Evolutionary conservation across 129 eudicot species (phyloP).

Genomic region (Ambrosia trifida): DNA sequence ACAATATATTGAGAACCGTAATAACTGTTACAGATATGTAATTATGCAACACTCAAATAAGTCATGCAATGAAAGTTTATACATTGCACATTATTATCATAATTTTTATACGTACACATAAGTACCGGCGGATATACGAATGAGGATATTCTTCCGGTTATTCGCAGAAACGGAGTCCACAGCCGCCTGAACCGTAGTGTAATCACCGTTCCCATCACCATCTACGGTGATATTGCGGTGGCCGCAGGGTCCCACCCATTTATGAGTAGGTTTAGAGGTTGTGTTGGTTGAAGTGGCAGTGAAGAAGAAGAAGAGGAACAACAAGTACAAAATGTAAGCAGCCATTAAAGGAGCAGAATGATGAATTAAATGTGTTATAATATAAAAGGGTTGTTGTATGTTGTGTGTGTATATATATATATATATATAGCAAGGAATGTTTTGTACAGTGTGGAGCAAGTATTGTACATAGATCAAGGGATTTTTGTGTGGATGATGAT

Average conservation of each 20-base stretch:
- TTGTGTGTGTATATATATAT: not conserved
- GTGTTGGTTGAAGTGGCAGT: conserved; percentile 26
- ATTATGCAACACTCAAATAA: too few relatives aligned
- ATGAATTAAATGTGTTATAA: conserved; percentile 22
- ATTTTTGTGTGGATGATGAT: conserved; percentile 12
- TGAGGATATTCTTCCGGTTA: conserved; percentile 62
- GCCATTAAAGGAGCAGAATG: conserved; percentile 36
- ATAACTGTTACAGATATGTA: too few relatives aligned
- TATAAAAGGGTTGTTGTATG: not conserved
- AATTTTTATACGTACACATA: conserved; percentile 55
- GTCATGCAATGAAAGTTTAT: not conserved
- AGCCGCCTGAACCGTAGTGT: conserved; percentile 71
- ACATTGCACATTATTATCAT: not conserved
- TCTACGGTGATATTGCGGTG: conserved; percentile 70
- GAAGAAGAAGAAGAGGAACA: conserved; percentile 16
- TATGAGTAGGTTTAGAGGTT: conserved; percentile 44
- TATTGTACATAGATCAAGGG: conserved; percentile 24
- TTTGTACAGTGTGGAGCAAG: conserved; percentile 17
- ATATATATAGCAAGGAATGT: conserved; percentile 26
- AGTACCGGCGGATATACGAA: conserved; percentile 63
- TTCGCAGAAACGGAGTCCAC: conserved; percentile 64
- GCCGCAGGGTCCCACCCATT: conserved; percentile 87
- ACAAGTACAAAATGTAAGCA: conserved; percentile 22
- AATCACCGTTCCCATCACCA: conserved; percentile 62
- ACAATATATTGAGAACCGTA: too few relatives aligned